Evolutionary conservation across 2,329 filamentous ascomycete species (phyloP).

Genomic region (Cadophora luteo-olivacea): DNA sequence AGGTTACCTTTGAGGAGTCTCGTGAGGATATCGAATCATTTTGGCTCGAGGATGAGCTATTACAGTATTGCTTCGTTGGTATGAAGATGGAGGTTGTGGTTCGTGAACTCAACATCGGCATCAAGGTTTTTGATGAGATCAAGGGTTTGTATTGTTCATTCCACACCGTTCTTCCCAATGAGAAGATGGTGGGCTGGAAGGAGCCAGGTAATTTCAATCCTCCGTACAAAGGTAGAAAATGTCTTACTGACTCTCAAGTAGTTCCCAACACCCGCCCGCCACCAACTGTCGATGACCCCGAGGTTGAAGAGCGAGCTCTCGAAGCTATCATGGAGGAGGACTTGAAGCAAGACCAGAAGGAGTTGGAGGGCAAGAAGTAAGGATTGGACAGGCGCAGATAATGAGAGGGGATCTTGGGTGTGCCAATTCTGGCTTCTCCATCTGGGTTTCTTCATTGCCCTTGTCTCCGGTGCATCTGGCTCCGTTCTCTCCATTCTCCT

Average conservation of each 20-base stretch:
- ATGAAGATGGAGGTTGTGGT: conserved; percentile 66
- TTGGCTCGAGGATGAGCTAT: conserved; percentile 69
- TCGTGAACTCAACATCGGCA: conserved; percentile 62
- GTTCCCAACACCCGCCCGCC: conserved; percentile 39
- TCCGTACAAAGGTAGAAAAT: not conserved
- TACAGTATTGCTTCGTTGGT: conserved; percentile 65
- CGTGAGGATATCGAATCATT: conserved; percentile 58
- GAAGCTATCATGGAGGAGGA: conserved; percentile 31
- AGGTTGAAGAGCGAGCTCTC: conserved; percentile 38
- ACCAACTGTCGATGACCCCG: conserved; percentile 43
- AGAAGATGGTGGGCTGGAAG: conserved; percentile 72
- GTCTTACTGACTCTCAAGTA: conserved; percentile 23
- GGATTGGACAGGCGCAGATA: not conserved
- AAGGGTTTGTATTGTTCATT: conserved; percentile 64
- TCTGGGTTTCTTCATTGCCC: not conserved
- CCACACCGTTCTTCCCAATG: conserved; percentile 70
- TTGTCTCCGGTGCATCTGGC: not conserved
- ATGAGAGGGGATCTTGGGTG: conserved; percentile 7
- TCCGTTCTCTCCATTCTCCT: not conserved
- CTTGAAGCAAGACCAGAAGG: conserved; percentile 28
- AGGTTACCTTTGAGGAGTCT: conserved; percentile 32
- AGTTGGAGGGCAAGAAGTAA: conserved; percentile 14
- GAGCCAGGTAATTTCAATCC: conserved; percentile 50
- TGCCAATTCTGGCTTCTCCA: not conserved
- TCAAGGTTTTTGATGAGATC: conserved; percentile 69